phyloP scores from a whole-genome alignment of 1,284 basidiomycete genomes.

The Vanrija sp. region DNA sequence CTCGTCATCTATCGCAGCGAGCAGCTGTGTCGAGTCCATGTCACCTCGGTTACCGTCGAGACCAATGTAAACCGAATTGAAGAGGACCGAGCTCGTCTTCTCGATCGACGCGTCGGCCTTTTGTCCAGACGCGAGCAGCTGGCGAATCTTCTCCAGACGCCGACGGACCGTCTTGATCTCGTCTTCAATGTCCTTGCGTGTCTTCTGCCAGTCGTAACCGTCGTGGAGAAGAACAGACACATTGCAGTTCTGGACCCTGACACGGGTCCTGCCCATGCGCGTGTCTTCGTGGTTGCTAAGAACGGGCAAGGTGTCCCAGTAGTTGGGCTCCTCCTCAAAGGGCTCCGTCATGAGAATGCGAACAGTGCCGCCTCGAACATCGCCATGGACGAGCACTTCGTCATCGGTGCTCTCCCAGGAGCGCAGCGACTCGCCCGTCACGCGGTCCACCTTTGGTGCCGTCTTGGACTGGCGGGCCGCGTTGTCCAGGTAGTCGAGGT shows the following conservation, averaged over 20 bases:
- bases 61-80: slow-evolving; percentile 90
- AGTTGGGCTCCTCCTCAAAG: slow-evolving; percentile 63
- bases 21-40: slow-evolving; percentile 67
- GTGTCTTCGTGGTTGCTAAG: slow-evolving; percentile 44
- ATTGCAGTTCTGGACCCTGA: slow-evolving; percentile 62
- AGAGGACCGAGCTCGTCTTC: slow-evolving; percentile 63
- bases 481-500: slow-evolving; percentile 79
- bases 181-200: slow-evolving; percentile 79
- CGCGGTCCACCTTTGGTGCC: slow-evolving; percentile 59
- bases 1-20: slow-evolving; percentile 88
- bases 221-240: slow-evolving; percentile 72
- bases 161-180: slow-evolving; percentile 83
- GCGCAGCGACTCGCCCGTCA: slow-evolving; percentile 53
- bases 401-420: slow-evolving; percentile 39
- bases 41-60: slow-evolving; percentile 62
- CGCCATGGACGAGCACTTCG: slow-evolving; percentile 77
- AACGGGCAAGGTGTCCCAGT: slow-evolving; percentile 60
- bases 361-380: slow-evolving; percentile 83
- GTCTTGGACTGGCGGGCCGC: slow-evolving; percentile 45
- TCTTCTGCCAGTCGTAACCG: slow-evolving; percentile 88
- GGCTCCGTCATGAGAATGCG: slow-evolving; percentile 61
- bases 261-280: slow-evolving; percentile 20
- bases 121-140: slow-evolving; percentile 90
- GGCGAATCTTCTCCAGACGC: slow-evolving; percentile 82
- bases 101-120: slow-evolving; percentile 74